Percentiles rank a stretch among this genome's conserved stretches.
Conservation (phyloP, 2,329 filamentous ascomycete genomes). For the Phialocephala sp. region DNA sequence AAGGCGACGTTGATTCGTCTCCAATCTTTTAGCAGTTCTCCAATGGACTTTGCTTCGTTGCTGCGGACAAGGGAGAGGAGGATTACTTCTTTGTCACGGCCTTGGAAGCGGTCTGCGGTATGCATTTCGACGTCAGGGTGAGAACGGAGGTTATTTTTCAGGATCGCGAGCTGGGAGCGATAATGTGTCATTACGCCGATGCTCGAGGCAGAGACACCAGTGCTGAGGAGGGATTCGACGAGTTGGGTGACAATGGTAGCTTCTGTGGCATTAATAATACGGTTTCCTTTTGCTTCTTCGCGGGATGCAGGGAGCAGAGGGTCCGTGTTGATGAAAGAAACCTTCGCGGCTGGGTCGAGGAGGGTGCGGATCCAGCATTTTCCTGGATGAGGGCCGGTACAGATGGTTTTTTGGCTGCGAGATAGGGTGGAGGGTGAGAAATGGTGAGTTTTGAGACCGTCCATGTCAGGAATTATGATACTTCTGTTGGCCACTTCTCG, state of each 20-base stretch:
- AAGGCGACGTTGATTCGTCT: conserved; percentile 94
- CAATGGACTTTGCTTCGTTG: conserved; percentile 83
- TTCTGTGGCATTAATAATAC: conserved; percentile 89
- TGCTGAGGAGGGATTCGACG: conserved; percentile 76
- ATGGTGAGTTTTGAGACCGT: conserved; percentile 64
- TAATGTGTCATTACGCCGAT: conserved; percentile 98
- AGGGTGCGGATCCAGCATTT: conserved; percentile 80
- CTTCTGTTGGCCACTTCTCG: conserved; percentile 72
- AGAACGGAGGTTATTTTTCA: conserved; percentile 73
- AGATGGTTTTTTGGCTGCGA: conserved; percentile 57
- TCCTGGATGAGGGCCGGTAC: conserved; percentile 50
- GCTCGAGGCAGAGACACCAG: conserved; percentile 74
- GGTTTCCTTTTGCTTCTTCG: conserved; percentile 80
- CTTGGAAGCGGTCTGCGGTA: conserved; percentile 96
- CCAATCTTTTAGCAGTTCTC: conserved; percentile 90
- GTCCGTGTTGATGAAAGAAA: conserved; percentile 91
- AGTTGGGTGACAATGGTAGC: conserved; percentile 78
- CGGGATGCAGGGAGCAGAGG: conserved; percentile 65
- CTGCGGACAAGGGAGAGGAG: conserved; percentile 86
- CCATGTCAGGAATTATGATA: conserved; percentile 71
- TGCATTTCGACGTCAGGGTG: conserved; percentile 83
- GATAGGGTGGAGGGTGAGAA: conserved; percentile 53
- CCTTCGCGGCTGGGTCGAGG: conserved; percentile 72
- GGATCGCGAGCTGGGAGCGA: conserved; percentile 83
- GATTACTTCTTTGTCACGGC: conserved; percentile 91